phyloP scores from a whole-genome alignment of 257 asterid genomes.

The Solanum pimpinellifolium region DNA sequence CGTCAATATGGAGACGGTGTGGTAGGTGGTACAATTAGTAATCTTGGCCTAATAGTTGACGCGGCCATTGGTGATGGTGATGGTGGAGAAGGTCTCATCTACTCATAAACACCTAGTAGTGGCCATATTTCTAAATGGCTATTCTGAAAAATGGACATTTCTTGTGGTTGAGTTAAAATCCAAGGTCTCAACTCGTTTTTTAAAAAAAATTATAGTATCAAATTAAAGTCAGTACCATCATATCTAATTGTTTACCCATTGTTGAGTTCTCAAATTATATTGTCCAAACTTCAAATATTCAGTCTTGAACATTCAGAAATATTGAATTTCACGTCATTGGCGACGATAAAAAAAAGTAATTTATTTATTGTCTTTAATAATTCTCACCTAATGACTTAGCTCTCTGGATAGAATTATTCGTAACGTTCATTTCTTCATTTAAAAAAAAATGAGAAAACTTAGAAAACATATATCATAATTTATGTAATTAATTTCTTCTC shows the following conservation, averaged over 20 bases:
- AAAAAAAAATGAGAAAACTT: background rate
- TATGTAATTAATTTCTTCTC: no score
- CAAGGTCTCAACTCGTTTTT: background rate
- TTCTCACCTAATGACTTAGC: rapidly evolving
- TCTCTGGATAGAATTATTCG: rapidly evolving
- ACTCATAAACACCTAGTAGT: background rate
- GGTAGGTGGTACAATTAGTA: background rate
- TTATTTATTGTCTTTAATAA: rapidly evolving
- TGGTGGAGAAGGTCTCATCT: background rate
- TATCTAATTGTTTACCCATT: background rate
- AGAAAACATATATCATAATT: background rate
- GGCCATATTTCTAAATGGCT: background rate
- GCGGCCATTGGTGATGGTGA: background rate
- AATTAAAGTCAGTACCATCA: background rate
- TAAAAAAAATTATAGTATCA: background rate
- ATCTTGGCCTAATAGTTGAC: background rate
- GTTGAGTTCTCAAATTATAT: no score
- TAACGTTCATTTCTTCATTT: background rate
- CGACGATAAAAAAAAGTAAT: background rate
- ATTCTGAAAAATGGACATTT: no score
- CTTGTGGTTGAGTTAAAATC: background rate
- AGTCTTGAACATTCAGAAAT: rapidly evolving
- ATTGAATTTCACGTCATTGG: background rate
- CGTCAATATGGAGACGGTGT: background rate
- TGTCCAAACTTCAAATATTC: background rate